Evolutionary conservation across 176 grass and related monocot species (phyloP), one percentile per base, ranked within the genome.

Genomic region (Areca catechu): DNA sequence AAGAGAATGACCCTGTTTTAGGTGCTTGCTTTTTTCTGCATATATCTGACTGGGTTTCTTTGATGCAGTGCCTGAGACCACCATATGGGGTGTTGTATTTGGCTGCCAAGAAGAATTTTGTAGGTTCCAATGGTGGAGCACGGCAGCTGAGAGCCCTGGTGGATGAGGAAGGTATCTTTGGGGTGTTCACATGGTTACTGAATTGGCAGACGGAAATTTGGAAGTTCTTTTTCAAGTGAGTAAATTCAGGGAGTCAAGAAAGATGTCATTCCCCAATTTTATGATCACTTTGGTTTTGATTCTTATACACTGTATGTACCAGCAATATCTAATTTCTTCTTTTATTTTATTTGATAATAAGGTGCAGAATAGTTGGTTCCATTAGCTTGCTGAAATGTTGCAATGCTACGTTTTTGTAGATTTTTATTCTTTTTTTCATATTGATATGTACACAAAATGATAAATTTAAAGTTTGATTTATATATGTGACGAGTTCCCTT

Each of bases 201-300:
- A 90, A 56, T 65, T 76, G 15, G 61, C 68, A 0, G 87, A 90
- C 20, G 66, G 87, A 90, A 70, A 82, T 85, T 60, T 90, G 78
- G 87, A 90, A 90, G 61, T 85, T 90, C 78, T 90, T 90, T 71
- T 90, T 90, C 71, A 90, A 90, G 48, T 90, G 63, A 65, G 19
- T 56, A 21, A 57, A 71, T 28, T 9, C 19, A 34, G 25, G 57
- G 56, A 47, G 4, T 19, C 23, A 50, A 16, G 61, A 69, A 54
- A 21, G 21, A 80, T 48, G 68, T 65, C 49, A 49, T 18, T 57
- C 51, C 56, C 30, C 59, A 37, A 49, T 25, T 14, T 67, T 21
- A 14, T 19, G 30, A 4, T 50, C 22, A 30, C 67, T 30, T 47
- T 51, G 60, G 75, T 76, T 76, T 76, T 29, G 25, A 62, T 59